A percentile compares a stretch with the other conserved stretches of the same genome.
phyloP scores from a whole-genome alignment of 164 flowering plant genomes.

The Houttuynia cordata region DNA sequence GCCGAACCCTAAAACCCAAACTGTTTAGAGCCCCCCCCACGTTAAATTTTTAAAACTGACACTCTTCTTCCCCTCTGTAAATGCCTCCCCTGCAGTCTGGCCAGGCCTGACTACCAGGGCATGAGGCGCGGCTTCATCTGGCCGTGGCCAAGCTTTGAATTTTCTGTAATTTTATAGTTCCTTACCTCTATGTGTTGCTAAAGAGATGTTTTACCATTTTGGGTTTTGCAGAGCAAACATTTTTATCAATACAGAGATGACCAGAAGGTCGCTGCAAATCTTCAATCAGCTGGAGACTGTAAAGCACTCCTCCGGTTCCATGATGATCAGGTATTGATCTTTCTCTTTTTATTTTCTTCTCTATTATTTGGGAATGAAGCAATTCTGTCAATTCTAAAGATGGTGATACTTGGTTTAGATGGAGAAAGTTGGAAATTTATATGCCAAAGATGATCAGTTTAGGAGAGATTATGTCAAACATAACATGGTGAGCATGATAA shows the following conservation, averaged over 20 bases:
- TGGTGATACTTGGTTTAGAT: constrained; percentile 24
- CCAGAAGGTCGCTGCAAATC: constrained; percentile 28
- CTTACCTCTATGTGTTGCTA: neutral
- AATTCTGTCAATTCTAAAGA: neutral
- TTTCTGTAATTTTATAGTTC: too few species aligned
- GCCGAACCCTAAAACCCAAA: too few species aligned
- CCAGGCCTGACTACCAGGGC: too few species aligned
- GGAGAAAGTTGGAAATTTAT: constrained; percentile 52
- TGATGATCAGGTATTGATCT: constrained; percentile 36
- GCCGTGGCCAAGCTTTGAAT: too few species aligned
- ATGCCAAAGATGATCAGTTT: constrained; percentile 65
- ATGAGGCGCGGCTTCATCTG: too few species aligned
- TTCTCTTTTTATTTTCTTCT: neutral
- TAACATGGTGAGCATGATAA: constrained; percentile 51
- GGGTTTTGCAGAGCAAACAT: constrained; percentile 41
- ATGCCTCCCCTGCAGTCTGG: too few species aligned
- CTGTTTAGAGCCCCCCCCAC: too few species aligned
- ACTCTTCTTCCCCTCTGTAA: too few species aligned
- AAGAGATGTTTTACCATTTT: neutral
- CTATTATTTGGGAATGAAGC: neutral
- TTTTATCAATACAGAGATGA: constrained; percentile 53
- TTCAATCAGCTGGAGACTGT: constrained; percentile 33
- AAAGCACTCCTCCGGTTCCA: constrained; percentile 45
- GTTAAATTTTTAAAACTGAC: too few species aligned
- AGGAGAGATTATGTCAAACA: constrained; percentile 50